Evolutionary conservation across 2,329 filamentous ascomycete species (phyloP), one percentile per base, ranked within the genome.

Genomic region (Aspergillus latus): DNA sequence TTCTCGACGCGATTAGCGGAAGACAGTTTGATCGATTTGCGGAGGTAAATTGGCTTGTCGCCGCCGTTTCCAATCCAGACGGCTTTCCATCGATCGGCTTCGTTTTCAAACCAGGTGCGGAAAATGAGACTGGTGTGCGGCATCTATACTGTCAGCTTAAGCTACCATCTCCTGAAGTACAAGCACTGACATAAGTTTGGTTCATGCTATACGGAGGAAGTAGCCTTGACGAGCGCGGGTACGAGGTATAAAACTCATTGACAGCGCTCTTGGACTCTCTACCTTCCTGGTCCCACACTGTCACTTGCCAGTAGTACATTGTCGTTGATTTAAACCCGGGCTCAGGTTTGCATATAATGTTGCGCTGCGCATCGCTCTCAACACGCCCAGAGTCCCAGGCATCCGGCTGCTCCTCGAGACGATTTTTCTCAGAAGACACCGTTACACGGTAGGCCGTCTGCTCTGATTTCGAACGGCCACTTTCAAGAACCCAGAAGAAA

Each of bases 161-260:
- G 21, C 21, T 21, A 42, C 16, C 39, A 42, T 7, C 7, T 16
- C 39, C 8, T 3, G 2, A 21, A 13, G 39, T 16, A 7, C 39
- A 13, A 42, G 37, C 16, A n/a, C 49, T 7, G 21, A 52, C 49
- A 44, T 65, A 66, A n/a, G 62, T 65, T 30, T 66, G 64, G 36
- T 66, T 66, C 64, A 66, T 66, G 49, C 63, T 65, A 30, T 65
- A 66, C 0, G 64, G 64, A 7, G 64, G 63, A 7, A 66, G 44
- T 8, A 64, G 63, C 10, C 59, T 37, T 9, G 49, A 56, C 2
- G 64, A 63, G 6, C 62, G 58, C 1, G 64, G 59, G 28, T 65
- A 65, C 1, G 55, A 60, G 0, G 63, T 66, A 49, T 63, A 66
- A 45, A 66, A 66, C 45, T 66, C 54, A n/a, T 64, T 65, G 15